Evolutionary conservation across 73 alveolate species (phyloP).

Genomic region (Paraurostyla sp.): DNA sequence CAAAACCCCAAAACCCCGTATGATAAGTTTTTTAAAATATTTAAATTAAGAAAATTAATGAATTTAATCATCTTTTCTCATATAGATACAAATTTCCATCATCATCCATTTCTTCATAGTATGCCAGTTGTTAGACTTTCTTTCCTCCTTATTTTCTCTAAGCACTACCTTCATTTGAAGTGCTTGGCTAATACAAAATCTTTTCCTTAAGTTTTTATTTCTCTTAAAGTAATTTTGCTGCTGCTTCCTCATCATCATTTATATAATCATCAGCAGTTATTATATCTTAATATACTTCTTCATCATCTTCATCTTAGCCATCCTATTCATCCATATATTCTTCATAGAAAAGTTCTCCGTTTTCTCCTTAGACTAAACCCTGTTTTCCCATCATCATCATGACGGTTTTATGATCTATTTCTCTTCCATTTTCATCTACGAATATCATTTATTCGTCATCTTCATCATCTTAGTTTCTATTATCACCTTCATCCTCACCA

Average conservation of each 20-base stretch:
- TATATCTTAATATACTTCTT: constrained; percentile 6
- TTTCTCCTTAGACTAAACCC: constrained; percentile 2
- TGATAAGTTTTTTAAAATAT: neutral
- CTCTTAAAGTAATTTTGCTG: constrained; percentile 1
- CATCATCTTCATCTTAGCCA: neutral
- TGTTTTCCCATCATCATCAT: constrained; percentile 54
- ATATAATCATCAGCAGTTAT: constrained; percentile 40
- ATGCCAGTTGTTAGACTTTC: constrained; percentile 10
- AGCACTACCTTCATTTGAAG: constrained; percentile 45
- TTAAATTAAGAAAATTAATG: neutral
- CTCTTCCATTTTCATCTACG: constrained; percentile 59
- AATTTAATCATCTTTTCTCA: neutral
- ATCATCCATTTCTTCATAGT: constrained; percentile 46
- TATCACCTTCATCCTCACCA: neutral
- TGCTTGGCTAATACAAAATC: constrained; percentile 19
- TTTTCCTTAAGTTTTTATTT: constrained; percentile 29
- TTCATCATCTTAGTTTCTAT: neutral
- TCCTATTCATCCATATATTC: neutral
- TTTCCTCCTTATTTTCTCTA: neutral
- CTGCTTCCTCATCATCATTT: constrained; percentile 50
- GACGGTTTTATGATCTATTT: constrained; percentile 35
- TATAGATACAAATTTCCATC: constrained; percentile 40
- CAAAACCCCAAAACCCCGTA: constrained; percentile 29
- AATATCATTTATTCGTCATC: constrained; percentile 42
- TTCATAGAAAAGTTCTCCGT: constrained; percentile 2